Base-by-base conservation (phyloP, 352 stramenopile genomes). In the Globisporangium paroecandrum region DNA sequence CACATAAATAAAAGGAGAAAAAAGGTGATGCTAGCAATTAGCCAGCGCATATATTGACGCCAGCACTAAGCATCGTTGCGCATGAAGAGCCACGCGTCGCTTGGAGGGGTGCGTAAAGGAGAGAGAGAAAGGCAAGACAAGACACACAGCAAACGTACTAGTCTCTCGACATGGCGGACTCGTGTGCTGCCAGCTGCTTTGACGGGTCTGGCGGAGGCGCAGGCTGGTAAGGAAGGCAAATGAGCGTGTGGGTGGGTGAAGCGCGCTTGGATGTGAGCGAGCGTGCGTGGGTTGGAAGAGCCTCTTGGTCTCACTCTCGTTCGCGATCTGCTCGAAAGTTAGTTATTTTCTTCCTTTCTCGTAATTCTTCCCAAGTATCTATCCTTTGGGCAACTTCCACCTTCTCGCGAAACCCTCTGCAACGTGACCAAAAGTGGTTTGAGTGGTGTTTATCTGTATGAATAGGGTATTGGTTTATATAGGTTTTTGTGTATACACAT, bases 151-250 rank as follows among this genome's bases (percentile, higher is more conserved):
- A 18, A 12, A 76, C 77, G 66, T 69, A 94, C 86, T 94, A 94
- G 71, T 94, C 86, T 70, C 81, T 79, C 36, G 86, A 91, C 86
- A 94, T 94, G 71, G 70, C 74, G 53, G 55, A 41, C 29, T 20
- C 18, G 18, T 18, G 41, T 20, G 62, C 54, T 32, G 51, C 62
- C 8, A 20, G 47, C 13, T 57, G 36, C 55, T 46, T 61, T 22
- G 38, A 36, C 55, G 55, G 13, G 55, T 60, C 18, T 43, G 36
- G 2, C 27, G 41, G 46, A 61, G 55, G 43, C 43, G 43, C 43
- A 51, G 43, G 6, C n/a, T 20, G 18, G 3, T 8, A 22, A 51
- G 18, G 18, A 51, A 46, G 55, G 18, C 18, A 46, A 10, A 25
- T 41, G n/a, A 15, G 20, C 55, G 55, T 3, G 55, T 38, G 55